These are phyloP conservation scores for Ogataea nitratoaversa DNA, from an alignment of 805 yeast species.

Conservation along the genomic window DNA sequence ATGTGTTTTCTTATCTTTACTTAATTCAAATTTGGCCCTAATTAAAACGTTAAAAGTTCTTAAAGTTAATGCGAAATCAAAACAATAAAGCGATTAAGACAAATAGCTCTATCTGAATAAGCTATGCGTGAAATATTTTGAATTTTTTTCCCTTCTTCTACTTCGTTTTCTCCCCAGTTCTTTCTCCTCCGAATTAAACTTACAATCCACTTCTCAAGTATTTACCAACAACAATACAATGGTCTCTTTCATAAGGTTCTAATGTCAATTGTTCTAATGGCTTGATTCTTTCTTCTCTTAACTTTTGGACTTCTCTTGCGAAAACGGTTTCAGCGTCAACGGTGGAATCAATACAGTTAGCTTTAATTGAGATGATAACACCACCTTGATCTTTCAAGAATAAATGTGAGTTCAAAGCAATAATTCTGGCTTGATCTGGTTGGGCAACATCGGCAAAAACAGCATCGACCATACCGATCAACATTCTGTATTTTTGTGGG, in stretches of 20 bases:
- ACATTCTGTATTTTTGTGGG: constrained; percentile 99
- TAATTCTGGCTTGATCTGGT: constrained; percentile 99
- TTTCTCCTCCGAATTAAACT: background rate
- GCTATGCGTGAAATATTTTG: background rate
- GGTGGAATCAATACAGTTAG: constrained; percentile 99
- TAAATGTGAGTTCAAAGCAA: constrained; percentile 96
- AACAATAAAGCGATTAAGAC: background rate
- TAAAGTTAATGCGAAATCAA: background rate
- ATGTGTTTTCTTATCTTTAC: background rate
- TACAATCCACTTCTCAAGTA: constrained; percentile 86
- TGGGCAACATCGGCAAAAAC: constrained; percentile 99
- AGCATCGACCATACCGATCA: constrained; percentile 96
- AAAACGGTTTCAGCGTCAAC: constrained; percentile 99
- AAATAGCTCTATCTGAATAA: background rate
- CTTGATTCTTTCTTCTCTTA: constrained; percentile 97
- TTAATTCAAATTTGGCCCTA: background rate
- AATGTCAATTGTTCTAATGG: constrained; percentile 97
- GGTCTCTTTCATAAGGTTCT: constrained; percentile 99
- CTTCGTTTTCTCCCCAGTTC: background rate
- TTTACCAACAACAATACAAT: constrained; percentile 97
- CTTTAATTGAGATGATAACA: constrained; percentile 97
- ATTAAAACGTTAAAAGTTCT: background rate
- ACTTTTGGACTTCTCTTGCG: constrained; percentile 98
- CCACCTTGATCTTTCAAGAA: constrained; percentile 98
- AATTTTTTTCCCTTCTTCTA: background rate